Evolutionary conservation across 495 filamentous ascomycete species (phyloP).

Genomic region (Xylaria intraflava): DNA sequence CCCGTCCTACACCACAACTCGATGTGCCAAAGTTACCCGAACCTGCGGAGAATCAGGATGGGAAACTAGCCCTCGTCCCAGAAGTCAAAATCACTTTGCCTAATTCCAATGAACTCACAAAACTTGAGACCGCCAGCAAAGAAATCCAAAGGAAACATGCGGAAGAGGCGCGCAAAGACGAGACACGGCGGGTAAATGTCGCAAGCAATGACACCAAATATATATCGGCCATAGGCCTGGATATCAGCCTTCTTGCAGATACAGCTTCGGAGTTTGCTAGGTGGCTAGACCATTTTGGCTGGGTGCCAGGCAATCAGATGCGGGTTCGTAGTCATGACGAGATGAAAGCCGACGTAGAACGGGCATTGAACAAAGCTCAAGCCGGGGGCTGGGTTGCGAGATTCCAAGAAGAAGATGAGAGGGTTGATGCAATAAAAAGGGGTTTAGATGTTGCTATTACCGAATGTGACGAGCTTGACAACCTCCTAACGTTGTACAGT

Average conservation of each 20-base stretch:
- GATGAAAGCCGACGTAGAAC: slow-evolving; percentile 73
- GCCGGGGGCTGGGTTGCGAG: slow-evolving; percentile 87
- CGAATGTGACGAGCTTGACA: slow-evolving; percentile 94
- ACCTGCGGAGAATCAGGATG: slow-evolving; percentile 28
- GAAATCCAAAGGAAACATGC: slow-evolving; percentile 32
- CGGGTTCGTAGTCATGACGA: slow-evolving; percentile 70
- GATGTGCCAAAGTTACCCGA: slow-evolving; percentile 16
- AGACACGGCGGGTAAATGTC: slow-evolving; percentile 51
- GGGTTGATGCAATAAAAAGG: slow-evolving; percentile 71
- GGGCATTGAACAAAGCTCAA: slow-evolving; percentile 83
- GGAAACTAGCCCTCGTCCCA: slow-evolving; percentile 34
- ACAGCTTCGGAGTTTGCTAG: slow-evolving; percentile 61
- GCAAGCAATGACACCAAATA: slow-evolving; percentile 73
- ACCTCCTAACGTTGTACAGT: slow-evolving; percentile 83
- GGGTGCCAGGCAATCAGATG: slow-evolving; percentile 67
- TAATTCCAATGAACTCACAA: slow-evolving; percentile 29
- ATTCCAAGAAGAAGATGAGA: slow-evolving; percentile 82
- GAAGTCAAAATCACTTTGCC: slow-evolving; percentile 46
- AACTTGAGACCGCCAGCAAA: slow-evolving; percentile 36
- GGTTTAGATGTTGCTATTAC: slow-evolving; percentile 82
- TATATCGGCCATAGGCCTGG: slow-evolving; percentile 67
- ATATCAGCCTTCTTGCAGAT: slow-evolving; percentile 60
- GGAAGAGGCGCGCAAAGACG: slow-evolving; percentile 30
- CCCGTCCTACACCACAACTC: slow-evolving; percentile 26
- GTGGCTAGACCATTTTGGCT: slow-evolving; percentile 81